Conservation (phyloP, 1,284 basidiomycete genomes). For the Athelia psychrophila region DNA sequence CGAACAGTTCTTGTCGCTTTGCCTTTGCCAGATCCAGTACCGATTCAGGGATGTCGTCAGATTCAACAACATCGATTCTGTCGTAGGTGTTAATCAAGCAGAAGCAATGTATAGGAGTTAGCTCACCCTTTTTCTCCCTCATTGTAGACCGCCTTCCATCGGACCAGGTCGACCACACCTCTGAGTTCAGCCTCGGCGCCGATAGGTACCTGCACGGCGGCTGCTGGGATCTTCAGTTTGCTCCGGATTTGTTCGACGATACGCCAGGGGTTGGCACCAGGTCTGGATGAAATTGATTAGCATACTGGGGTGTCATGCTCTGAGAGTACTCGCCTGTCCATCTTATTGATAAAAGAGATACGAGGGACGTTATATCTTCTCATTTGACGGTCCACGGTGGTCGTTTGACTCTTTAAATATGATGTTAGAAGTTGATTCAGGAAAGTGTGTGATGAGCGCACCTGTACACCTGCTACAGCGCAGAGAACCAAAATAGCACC, state of each 20-base stretch:
- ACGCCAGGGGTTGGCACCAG: constrained; percentile 96
- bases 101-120: neutral
- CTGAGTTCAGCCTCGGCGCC: constrained; percentile 87
- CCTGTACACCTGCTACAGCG: constrained; percentile 95
- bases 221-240: constrained; percentile 91
- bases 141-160: constrained; percentile 96
- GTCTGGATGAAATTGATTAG: constrained; percentile 42
- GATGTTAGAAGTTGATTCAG: no score
- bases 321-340: constrained; percentile 82
- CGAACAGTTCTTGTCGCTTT: constrained; percentile 91
- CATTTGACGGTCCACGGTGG: constrained; percentile 99
- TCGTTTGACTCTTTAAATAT: constrained; percentile 83
- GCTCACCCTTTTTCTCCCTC: constrained; percentile 90
- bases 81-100: constrained; percentile 3
- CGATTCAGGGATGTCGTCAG: constrained; percentile 85
- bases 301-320: neutral
- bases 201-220: constrained; percentile 96
- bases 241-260: constrained; percentile 91
- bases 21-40: constrained; percentile 72
- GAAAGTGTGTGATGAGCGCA: constrained; percentile 24
- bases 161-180: constrained; percentile 92
- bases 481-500: constrained; percentile 97
- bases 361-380: constrained; percentile 93
- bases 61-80: constrained; percentile 80
- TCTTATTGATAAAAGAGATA: constrained; percentile 98